Base-by-base conservation (phyloP, 176 grass and related monocot genomes). In the Eleusine indica region DNA sequence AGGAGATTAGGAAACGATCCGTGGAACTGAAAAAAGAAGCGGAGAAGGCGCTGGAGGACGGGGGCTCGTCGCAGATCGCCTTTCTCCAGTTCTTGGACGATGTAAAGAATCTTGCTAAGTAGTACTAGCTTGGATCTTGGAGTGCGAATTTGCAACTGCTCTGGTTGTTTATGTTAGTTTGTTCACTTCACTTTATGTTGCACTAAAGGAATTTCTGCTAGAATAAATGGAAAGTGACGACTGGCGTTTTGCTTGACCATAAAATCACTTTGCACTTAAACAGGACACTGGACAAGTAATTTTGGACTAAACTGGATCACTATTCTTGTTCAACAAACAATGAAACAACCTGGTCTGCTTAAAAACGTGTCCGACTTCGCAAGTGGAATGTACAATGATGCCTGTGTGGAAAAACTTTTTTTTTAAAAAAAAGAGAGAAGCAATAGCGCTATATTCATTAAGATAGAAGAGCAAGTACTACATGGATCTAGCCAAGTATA, bases 21-120 rank as follows among this genome's bases (percentile, higher is more conserved):
- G 30, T 15, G 70, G 41, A 22, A 61, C 61, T 70, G 22, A 82
- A 58, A 65, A 82, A 80, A 66, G 73, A 77, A 18, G 75, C 80
- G 3, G 40, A 10, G 22, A 37, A 40, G 13, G 79, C 88, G 22
- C 0, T 87, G 43, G 53, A 62, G 72, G 79, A 82, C 14, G 74
- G 73, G 1, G 88, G 84, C 35, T 71, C 84, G 9, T 90, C 84
- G 7, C 62, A 53, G n/a, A n/a, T 3, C 16, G 75, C 85, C 0
- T 90, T 90, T 67, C 40, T 21, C 14, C 68, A 66, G 5, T 73
- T 86, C 37, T 38, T 86, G 53, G 48, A 25, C 0, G 83, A 77
- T 37, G 62, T 78, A 17, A 15, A 38, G 18, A 79, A 48, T 6
- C 7, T 83, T 29, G 9, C 18, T 22, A 43, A 49, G 11, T 47